These are phyloP conservation scores for Phaeosphaeria sp. DNA, from an alignment of 2,329 filamentous ascomycete genomes.

Conservation along the genomic window DNA sequence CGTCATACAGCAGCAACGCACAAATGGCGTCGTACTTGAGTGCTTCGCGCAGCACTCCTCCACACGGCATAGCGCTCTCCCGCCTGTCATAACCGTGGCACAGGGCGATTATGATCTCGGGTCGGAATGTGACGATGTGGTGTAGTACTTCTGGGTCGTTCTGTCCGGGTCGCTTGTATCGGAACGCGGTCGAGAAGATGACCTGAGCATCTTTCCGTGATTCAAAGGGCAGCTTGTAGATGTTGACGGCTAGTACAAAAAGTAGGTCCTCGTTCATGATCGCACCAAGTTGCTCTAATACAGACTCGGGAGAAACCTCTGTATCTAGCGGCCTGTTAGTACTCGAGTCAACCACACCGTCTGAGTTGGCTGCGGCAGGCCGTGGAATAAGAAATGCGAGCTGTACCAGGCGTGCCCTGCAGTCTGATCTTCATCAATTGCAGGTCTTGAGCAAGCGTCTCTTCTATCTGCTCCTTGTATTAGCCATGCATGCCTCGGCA, in stretches of 20 bases:
- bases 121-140: constrained; percentile 85
- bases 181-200: constrained; percentile 93
- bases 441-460: constrained; percentile 75
- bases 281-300: constrained; percentile 82
- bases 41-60: constrained; percentile 86
- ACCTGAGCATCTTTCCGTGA: constrained; percentile 94
- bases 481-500: neutral
- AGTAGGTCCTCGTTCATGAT: constrained; percentile 91
- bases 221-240: constrained; percentile 91
- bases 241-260: constrained; percentile 79
- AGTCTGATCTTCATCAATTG: constrained; percentile 91
- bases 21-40: constrained; percentile 91
- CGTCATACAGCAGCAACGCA: constrained; percentile 90
- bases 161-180: constrained; percentile 78
- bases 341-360: neutral
- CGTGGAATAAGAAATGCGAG: neutral
- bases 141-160: constrained; percentile 83
- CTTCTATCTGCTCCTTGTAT: neutral
- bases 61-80: constrained; percentile 90
- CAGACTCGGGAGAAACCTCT: constrained; percentile 85
- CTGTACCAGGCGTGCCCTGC: constrained; percentile 86
- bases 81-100: constrained; percentile 90
- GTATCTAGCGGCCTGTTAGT: constrained; percentile 67
- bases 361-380: neutral
- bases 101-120: constrained; percentile 85